Base-by-base conservation (phyloP, 2,329 filamentous ascomycete species). In the Aureobasidium leucospermi region DNA sequence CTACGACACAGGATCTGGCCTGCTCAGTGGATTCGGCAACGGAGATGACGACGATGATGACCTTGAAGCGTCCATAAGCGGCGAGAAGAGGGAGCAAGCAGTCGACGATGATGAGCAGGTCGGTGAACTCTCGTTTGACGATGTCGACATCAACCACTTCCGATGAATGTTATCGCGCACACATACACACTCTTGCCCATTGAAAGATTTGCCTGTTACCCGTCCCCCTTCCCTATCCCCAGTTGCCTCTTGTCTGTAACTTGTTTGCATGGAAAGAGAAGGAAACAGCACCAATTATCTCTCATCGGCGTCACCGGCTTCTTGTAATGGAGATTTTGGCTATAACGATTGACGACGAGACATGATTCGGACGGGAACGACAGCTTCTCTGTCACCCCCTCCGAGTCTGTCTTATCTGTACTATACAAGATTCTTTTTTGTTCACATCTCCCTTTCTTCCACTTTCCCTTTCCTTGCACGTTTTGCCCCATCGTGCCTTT, bases 31-130 rank as follows among this genome's bases (percentile, higher is more conserved):
- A 56, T 97, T 97, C 74, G 92, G 90, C 69, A 96, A 91, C 75
- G 96, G 91, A 68, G 91, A 96, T 67, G 93, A 96, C 73, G 94
- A 97, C 65, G 93, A 96, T 63, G 90, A 96, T 62, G 89, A 90
- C 60, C 88, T 88, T 65, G 87, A 93, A 65, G 88, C 51, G 90
- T 66, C 87, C 90, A 46, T 52, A 42, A 51, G 16, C 13, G 47
- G 58, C 29, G 58, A 63, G 83, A 72, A 70, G 70, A 74, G 66
- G 69, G 73, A 65, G 71, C 71, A 73, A 64, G 67, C 68, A 64
- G 77, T 80, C 67, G 74, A 73, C 66, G 79, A 81, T 69, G 76
- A 79, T 70, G 83, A 86, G 75, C 83, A 85, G 82, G 83, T 87
- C 78, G 82, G 84, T 85, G 78, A 81, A 78, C 75, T 80, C 78